Base-by-base conservation (phyloP, 805 yeast genomes). In the Phaffomyces thermotolerans region DNA sequence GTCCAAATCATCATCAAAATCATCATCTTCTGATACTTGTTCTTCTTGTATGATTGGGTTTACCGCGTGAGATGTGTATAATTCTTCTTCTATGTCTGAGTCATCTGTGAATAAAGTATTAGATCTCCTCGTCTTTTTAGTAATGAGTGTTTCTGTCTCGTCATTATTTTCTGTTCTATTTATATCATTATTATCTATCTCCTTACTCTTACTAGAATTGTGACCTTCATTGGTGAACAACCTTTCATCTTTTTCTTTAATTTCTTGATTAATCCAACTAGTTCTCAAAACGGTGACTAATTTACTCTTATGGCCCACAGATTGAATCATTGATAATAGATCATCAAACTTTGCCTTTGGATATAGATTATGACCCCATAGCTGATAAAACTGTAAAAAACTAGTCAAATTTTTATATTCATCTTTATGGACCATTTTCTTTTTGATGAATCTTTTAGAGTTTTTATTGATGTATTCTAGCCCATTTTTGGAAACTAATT, bases 331-430 rank as follows among this genome's bases (percentile, higher is more conserved):
- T 22, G 70, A 67, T 1, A 83, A 63, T 54, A 89, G 80, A 59
- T 86, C 95, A 38, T 68, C 67, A 51, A 89, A 85, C 49, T 76
- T 80, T 14, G 93, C 87, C 64, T 83, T 84, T 5, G 96, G 95
- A 56, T 74, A 87, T 33, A 88, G 53, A 20, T 73, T 67, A 59
- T 84, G 91, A 1, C 83, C 88, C 90, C 91, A 84, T 30, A 79
- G 53, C 60, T 83, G 88, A 58, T 82, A 84, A 32, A 73, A 67
- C 27, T 71, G 70, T 8, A 83, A 58, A 7, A 84, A 58, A 30
- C 68, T 63, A 9, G 69, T 59, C 42, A 79, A 57, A 57, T 78
- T 79, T 30, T 72, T 65, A 43, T 64, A 65, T 52, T 77, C 80
- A 47, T 71, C 72, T 46, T 58, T 67, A 51, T 66, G 63, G 36